These are phyloP conservation scores for Favolaschia claudopus DNA, from an alignment of 768 basidiomycete species.

Conservation along the genomic window DNA sequence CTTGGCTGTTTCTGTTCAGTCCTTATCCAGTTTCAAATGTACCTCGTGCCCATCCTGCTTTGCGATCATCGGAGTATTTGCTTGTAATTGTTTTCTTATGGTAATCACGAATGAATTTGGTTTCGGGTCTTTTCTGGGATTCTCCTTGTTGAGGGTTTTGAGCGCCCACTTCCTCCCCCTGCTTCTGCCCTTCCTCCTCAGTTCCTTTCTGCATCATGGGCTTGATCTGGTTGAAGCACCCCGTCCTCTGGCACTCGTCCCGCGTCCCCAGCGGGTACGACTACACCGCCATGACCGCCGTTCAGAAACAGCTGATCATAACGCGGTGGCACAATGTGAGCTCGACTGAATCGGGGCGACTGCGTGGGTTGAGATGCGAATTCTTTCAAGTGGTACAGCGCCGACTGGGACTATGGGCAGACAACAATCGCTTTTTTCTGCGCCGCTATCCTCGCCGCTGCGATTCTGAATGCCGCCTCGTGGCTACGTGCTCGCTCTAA, in stretches of 20 bases:
- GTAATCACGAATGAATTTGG: background rate
- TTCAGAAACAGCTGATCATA: slow-evolving; percentile 29
- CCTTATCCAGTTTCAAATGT: background rate
- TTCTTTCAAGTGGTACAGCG: slow-evolving; percentile 4
- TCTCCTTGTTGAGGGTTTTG: no score
- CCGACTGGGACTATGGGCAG: slow-evolving; percentile 41
- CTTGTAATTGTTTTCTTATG: background rate
- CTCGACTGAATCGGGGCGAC: background rate
- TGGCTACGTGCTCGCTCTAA: slow-evolving; percentile 16
- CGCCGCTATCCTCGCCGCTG: slow-evolving; percentile 28
- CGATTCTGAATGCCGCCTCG: slow-evolving; percentile 18
- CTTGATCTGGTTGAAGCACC: slow-evolving; percentile 34
- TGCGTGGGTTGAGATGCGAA: background rate
- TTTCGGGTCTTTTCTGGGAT: no score
- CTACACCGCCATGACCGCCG: slow-evolving; percentile 31
- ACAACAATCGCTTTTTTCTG: slow-evolving; percentile 40
- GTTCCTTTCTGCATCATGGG: slow-evolving; percentile 26
- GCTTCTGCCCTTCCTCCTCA: background rate
- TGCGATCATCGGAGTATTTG: slow-evolving; percentile 4
- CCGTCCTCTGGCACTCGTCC: slow-evolving; percentile 38
- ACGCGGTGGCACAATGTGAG: slow-evolving; percentile 37
- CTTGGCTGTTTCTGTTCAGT: background rate
- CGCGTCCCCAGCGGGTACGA: slow-evolving; percentile 31
- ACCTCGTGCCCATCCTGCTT: background rate
- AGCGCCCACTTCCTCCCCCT: no score